These are phyloP conservation scores for Francoa sonchifolia DNA, from an alignment of 441 rosid genomes.

Conservation along the genomic window DNA sequence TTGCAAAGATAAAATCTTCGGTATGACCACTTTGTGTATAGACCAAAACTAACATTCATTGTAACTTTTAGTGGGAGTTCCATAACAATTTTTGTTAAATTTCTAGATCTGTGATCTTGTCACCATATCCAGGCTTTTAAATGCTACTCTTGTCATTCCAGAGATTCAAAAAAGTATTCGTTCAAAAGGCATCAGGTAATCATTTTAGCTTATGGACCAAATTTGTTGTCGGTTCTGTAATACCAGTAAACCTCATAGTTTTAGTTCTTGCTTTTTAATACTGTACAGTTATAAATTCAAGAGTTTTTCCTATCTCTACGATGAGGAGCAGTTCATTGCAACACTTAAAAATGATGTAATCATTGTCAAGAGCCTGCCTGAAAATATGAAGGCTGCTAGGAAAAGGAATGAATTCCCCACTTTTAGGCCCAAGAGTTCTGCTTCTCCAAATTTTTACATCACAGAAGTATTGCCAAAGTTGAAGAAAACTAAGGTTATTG, in stretches of 20 bases:
- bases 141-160: constrained; percentile 99
- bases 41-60: constrained; percentile 9
- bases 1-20: constrained; percentile 79
- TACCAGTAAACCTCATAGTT: constrained; percentile 6
- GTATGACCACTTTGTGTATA: constrained; percentile 34
- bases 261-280: constrained; percentile 11
- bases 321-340: constrained; percentile 88
- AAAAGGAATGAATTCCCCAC: constrained; percentile 59
- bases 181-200: constrained; percentile 85
- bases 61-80: constrained; percentile 22
- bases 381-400: constrained; percentile 66
- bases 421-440: constrained; percentile 65
- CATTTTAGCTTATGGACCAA: constrained; percentile 3
- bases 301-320: constrained; percentile 91
- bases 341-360: constrained; percentile 71
- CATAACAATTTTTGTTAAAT: constrained; percentile 56
- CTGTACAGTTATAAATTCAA: constrained; percentile 63
- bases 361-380: constrained; percentile 64
- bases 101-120: constrained; percentile 99
- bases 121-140: constrained; percentile 98
- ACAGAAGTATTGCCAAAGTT: constrained; percentile 68
- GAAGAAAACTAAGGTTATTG: constrained; percentile 61
- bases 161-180: constrained; percentile 90
- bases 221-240: background rate
- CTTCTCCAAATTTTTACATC: constrained; percentile 69